Evolutionary conservation across 108 stramenopile genomes (phyloP).

Genomic region (Skeletonema grethae): DNA sequence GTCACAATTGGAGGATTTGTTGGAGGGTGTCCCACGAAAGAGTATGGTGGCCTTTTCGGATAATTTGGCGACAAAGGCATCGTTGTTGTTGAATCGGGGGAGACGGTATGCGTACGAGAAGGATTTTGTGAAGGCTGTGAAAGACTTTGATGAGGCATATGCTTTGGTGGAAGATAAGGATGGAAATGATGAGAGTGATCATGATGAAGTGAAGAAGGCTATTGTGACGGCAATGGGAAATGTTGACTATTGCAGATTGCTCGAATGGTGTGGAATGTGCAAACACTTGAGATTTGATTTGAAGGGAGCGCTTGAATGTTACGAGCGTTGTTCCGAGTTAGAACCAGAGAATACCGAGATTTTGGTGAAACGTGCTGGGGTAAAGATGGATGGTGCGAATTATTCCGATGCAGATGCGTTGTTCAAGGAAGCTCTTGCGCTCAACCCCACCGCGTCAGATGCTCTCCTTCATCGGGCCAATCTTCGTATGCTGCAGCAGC

Average conservation of each 20-base stretch:
- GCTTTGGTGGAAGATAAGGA: slow-evolving; percentile 53
- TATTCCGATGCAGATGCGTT: slow-evolving; percentile 70
- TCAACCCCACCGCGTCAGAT: slow-evolving; percentile 80
- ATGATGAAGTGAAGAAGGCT: slow-evolving; percentile 25
- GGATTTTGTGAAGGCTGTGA: slow-evolving; percentile 58
- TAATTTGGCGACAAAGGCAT: slow-evolving; percentile 53
- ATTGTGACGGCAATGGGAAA: slow-evolving; percentile 56
- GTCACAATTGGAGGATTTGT: slow-evolving; percentile 45
- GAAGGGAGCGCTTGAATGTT: slow-evolving; percentile 72
- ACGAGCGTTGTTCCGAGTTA: slow-evolving; percentile 73
- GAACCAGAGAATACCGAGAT: slow-evolving; percentile 84
- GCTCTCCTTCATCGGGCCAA: slow-evolving; percentile 90
- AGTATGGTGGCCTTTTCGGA: slow-evolving; percentile 24
- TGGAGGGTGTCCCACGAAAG: slow-evolving; percentile 33
- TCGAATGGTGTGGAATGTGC: slow-evolving; percentile 91
- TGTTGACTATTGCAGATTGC: slow-evolving; percentile 68
- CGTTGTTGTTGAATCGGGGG: slow-evolving; percentile 70
- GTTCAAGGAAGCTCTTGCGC: slow-evolving; percentile 72
- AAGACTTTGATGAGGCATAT: slow-evolving; percentile 73
- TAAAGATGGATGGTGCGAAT: slow-evolving; percentile 83
- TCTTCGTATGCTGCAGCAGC: slow-evolving; percentile 77
- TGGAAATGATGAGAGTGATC: slow-evolving; percentile 27
- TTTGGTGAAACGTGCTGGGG: slow-evolving; percentile 87
- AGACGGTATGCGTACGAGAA: slow-evolving; percentile 76
- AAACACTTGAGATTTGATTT: slow-evolving; percentile 87